A percentile compares a stretch with the other conserved stretches of the same genome.
Evolutionary conservation across 1,284 basidiomycete species (phyloP).

Genomic region (Pyrrhoderma noxium): DNA sequence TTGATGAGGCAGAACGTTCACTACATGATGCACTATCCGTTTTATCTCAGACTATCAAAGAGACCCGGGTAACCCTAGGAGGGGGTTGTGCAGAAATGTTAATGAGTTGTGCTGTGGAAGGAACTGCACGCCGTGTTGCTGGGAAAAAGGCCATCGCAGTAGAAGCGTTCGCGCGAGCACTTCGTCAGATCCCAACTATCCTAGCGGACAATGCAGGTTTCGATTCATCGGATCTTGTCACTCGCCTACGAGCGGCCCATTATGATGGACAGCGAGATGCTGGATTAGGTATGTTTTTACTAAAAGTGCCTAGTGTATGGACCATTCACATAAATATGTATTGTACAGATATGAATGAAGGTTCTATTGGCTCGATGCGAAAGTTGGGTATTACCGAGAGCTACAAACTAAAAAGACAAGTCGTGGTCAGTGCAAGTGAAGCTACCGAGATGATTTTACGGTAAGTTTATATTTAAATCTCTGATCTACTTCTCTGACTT

Average conservation of each 20-base stretch:
- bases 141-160: slow-evolving; percentile 97
- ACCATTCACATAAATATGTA: no score
- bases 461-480: slow-evolving; percentile 37
- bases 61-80: slow-evolving; percentile 89
- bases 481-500: slow-evolving; percentile 3
- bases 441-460: slow-evolving; percentile 98
- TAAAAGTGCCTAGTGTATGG: no score
- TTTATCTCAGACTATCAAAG: slow-evolving; percentile 95
- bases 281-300: slow-evolving; percentile 79
- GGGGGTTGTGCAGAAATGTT: slow-evolving; percentile 98
- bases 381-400: slow-evolving; percentile 89
- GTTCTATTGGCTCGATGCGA: slow-evolving; percentile 82
- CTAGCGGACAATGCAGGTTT: slow-evolving; percentile 97
- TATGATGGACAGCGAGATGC: slow-evolving; percentile 83
- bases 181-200: slow-evolving; percentile 94
- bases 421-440: slow-evolving; percentile 90
- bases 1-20: slow-evolving; percentile 97
- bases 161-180: slow-evolving; percentile 84
- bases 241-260: slow-evolving; percentile 87
- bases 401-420: slow-evolving; percentile 96
- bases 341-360: slow-evolving; percentile 81
- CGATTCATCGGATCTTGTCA: slow-evolving; percentile 93
- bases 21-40: slow-evolving; percentile 97
- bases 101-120: slow-evolving; percentile 93
- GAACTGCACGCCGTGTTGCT: slow-evolving; percentile 75